Base-by-base conservation (phyloP, 2,329 filamentous ascomycete genomes). In the Pseudopithomyces maydicus region DNA sequence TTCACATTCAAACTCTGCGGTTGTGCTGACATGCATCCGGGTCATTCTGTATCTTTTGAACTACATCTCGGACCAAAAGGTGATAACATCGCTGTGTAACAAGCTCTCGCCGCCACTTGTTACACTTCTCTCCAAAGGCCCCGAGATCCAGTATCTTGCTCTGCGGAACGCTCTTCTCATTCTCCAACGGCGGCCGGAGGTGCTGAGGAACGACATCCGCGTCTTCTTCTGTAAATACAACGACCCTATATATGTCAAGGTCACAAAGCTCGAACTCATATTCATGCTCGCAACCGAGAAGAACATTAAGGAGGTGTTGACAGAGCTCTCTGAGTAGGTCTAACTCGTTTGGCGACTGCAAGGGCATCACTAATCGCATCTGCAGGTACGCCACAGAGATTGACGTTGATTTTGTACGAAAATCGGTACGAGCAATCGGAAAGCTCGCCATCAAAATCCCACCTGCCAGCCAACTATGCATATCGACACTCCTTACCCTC, bases 171-270 rank as follows among this genome's bases (percentile, higher is more conserved):
- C 95, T 0, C 84, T 99, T 2, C 82, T 99, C 14, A 99, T 99
- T 65, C 81, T 99, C 51, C 95, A 99, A 75, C 85, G 94, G 67
- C 85, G 94, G 54, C 95, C 95, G 0, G 95, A 98, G 70, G 94
- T 99, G 8, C 79, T 99, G 52, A 87, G 92, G 62, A 98, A 97
- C 77, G 95, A 99, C 76, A 98, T 99, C 61, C 88, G 95, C 45
- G 95, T 99, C 32, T 99, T 99, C 80, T 99, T 99, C 79, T 99
- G 95, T 87, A 99, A 99, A 82, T 99, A 99, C 79, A 99, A 99
- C 75, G 95, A 99, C 72, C 95, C 95, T 0, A 99, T 99, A 63
- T 99, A 98, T 75, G 95, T 99, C 79, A 99, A 99, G 78, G 95
- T 99, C 50, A 99, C 95, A 15, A 99, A 99, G 78, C 84, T 99